These are phyloP conservation scores for Dactylorhiza incarnata DNA, from an alignment of 106 monocot species.

Conservation along the genomic window DNA sequence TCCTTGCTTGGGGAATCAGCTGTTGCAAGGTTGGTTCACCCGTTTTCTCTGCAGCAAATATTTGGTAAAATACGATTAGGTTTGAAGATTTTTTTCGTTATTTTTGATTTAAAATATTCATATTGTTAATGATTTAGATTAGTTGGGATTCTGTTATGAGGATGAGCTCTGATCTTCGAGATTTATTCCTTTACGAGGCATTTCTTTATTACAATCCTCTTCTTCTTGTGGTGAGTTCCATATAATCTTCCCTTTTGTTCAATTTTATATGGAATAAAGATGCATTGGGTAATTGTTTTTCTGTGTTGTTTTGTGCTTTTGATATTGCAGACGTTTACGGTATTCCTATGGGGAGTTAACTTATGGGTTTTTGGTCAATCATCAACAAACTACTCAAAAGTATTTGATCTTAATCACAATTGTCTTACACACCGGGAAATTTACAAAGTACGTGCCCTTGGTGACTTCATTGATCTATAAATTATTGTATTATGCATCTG, in stretches of 20 bases:
- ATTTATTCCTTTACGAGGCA: constrained; percentile 92
- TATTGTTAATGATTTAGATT: constrained; percentile 42
- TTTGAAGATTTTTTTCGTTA: background rate
- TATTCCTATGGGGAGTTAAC: constrained; percentile 96
- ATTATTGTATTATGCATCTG: background rate
- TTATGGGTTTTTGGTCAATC: constrained; percentile 89
- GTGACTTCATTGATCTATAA: background rate
- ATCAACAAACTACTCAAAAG: constrained; percentile 75
- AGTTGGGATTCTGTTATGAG: constrained; percentile 93
- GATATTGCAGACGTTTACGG: constrained; percentile 65
- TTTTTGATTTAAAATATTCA: constrained; percentile 1
- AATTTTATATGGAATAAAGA: background rate
- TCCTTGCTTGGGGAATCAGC: constrained; percentile 67
- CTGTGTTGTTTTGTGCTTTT: constrained; percentile 7
- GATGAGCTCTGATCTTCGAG: constrained; percentile 71
- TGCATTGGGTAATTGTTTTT: background rate
- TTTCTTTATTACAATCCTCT: constrained; percentile 96
- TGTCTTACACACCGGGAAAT: constrained; percentile 78
- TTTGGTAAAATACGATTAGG: background rate
- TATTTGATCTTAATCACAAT: constrained; percentile 83
- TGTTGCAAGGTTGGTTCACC: constrained; percentile 79
- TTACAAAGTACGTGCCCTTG: constrained; percentile 57
- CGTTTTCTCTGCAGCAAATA: background rate
- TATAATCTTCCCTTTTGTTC: background rate
- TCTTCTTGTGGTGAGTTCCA: constrained; percentile 67